Percentiles rank a stretch among this genome's conserved stretches.
Evolutionary conservation across 805 yeast species (phyloP).

Genomic region (Kluyveromyces siamensis): DNA sequence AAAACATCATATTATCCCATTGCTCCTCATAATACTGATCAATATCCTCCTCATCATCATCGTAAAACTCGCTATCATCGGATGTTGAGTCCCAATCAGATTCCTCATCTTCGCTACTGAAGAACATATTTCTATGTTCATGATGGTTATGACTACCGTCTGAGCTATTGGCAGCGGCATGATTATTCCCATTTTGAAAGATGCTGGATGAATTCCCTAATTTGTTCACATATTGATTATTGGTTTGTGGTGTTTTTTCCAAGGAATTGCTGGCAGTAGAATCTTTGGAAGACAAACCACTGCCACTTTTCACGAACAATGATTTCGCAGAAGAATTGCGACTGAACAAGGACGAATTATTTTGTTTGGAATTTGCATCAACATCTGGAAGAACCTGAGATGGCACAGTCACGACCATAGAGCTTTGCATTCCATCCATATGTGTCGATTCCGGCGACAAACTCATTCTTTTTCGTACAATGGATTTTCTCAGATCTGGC

Average conservation of each 20-base stretch:
- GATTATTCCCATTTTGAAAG: neutral
- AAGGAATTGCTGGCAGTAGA: constrained; percentile 1
- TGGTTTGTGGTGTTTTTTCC: neutral
- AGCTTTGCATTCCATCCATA: neutral
- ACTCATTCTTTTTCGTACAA: neutral
- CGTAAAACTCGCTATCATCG: constrained; percentile 19
- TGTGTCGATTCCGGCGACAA: neutral
- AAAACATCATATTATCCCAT: constrained; percentile 25
- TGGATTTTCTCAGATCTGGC: neutral
- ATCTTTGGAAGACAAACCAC: neutral
- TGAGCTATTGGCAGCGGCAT: neutral
- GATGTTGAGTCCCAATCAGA: constrained; percentile 27
- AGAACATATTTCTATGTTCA: constrained; percentile 16
- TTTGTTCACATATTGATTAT: neutral
- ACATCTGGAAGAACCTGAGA: neutral
- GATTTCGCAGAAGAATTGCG: constrained; percentile 1
- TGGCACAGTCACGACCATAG: neutral
- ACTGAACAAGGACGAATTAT: neutral
- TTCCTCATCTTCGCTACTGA: constrained; percentile 29
- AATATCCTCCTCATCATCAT: constrained; percentile 21
- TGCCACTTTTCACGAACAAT: neutral
- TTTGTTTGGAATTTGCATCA: neutral
- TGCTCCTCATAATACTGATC: constrained; percentile 24
- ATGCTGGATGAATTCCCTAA: neutral
- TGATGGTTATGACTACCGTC: neutral